Evolutionary conservation across 108 stramenopile species (phyloP), one percentile per base, ranked within the genome.

Genomic region (Nitzschia putrida): DNA sequence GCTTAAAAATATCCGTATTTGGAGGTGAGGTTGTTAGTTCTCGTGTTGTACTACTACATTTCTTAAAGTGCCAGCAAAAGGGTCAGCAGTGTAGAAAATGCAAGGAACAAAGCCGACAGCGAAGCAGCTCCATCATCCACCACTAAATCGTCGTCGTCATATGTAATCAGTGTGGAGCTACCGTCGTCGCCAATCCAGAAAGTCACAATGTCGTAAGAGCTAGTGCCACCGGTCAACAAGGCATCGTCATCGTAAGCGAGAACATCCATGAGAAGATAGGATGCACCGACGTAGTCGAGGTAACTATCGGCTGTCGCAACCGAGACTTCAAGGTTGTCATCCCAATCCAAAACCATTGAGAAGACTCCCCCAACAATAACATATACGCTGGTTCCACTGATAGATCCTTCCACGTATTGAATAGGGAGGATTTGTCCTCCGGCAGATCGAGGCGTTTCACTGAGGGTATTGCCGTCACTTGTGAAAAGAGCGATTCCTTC

Each of bases 341-440:
- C 38, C 74, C 66, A 75, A 37, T 52, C 50, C 25, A 75, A 34
- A 25, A 61, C 56, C 51, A 53, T 63, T 3, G 41, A 16, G 25
- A 24, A 50, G 29, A 68, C 24, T n/a, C 74, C 74, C 16, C 74
- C 74, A 22, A 75, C 41, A 16, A 75, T 16, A 13, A 50, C 39
- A 23, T 14, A 38, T 18, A 52, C 44, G 14, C 60, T 67, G 3
- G 39, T 18, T 12, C 47, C 67, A 53, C 39, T 51, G 9, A 75
- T 26, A 0, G 13, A 14, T 18, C 57, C 67, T 29, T 75, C 67
- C 55, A 68, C 60, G 41, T 57, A 70, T 44, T 68, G 37, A 0
- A 71, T 61, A 6, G 75, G 75, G 11, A 70, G 24, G 16, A 76
- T 58, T 42, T 61, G 61, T 29, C 75, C 75, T 24, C 75, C 75